A percentile compares a stretch with the other conserved stretches of the same genome.
phyloP scores from a whole-genome alignment of 768 basidiomycete genomes.

The Postia placenta region DNA sequence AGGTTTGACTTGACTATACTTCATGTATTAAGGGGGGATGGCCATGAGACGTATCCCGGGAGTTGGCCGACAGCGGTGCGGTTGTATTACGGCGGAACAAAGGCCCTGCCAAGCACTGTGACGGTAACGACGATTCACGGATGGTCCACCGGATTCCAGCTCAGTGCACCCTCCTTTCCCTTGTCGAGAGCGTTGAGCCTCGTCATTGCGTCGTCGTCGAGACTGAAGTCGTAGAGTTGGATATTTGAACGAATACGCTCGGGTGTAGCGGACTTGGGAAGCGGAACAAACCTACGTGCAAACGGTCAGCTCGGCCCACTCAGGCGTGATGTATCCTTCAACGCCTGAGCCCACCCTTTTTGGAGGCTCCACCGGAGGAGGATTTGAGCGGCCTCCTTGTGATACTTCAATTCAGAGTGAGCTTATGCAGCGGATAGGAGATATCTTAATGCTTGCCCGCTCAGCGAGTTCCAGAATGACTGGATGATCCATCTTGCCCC shows the following conservation, averaged over 20 bases:
- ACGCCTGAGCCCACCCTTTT: conserved; percentile 41
- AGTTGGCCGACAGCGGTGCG: too few species aligned
- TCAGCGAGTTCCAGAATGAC: conserved; percentile 46
- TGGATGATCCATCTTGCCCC: conserved; percentile 40
- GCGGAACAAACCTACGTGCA: conserved; percentile 35
- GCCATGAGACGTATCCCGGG: too few species aligned
- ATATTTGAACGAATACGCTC: conserved; percentile 38
- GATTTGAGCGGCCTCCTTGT: conserved; percentile 67
- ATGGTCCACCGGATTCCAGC: conserved; percentile 42
- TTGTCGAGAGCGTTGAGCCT: conserved; percentile 37
- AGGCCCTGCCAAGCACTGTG: too few species aligned
- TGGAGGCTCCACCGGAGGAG: conserved; percentile 91
- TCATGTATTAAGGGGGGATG: too few species aligned
- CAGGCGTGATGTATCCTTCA: background rate
- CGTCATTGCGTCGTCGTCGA: conserved; percentile 37
- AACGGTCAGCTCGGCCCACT: conserved; percentile 3
- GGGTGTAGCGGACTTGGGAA: conserved; percentile 43
- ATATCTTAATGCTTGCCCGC: conserved; percentile 31
- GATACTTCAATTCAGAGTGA: conserved; percentile 25
- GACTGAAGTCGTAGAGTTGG: conserved; percentile 40
- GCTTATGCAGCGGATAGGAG: too few species aligned
- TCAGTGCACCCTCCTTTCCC: conserved; percentile 38
- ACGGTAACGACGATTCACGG: background rate
- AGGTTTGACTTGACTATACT: too few species aligned
- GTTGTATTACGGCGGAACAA: too few species aligned